Percentiles rank a stretch among this genome's conserved stretches.
These are phyloP conservation scores for Jatropha podagrica DNA, from an alignment of 441 rosid genomes.

Conservation along the genomic window DNA sequence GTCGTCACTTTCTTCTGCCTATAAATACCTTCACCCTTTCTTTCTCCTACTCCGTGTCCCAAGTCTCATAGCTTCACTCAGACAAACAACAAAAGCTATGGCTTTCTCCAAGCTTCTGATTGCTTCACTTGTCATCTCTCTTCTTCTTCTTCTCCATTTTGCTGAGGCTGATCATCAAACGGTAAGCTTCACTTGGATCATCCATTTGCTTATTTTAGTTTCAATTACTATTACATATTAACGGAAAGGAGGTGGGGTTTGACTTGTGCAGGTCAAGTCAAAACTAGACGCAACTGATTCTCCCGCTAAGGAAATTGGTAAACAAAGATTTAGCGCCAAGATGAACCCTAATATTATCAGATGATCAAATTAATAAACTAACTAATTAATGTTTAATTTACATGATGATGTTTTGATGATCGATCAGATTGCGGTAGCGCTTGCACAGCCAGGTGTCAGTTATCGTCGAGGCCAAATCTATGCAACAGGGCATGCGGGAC, in stretches of 20 bases:
- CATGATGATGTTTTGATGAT: background rate
- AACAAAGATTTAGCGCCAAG: too few species aligned
- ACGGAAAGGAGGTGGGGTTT: background rate
- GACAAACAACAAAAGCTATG: constrained; percentile 30
- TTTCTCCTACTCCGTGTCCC: background rate
- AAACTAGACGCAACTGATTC: background rate
- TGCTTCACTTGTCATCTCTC: constrained; percentile 54
- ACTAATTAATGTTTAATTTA: background rate
- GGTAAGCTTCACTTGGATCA: constrained; percentile 21
- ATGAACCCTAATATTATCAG: background rate
- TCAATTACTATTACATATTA: background rate
- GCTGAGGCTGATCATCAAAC: constrained; percentile 41
- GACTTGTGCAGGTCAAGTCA: constrained; percentile 21
- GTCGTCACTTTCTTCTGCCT: background rate
- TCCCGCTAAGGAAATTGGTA: constrained; percentile 30
- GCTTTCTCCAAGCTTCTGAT: constrained; percentile 44
- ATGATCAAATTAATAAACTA: background rate
- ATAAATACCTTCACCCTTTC: constrained; percentile 24
- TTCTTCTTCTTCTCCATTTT: constrained; percentile 45
- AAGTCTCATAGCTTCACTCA: background rate
- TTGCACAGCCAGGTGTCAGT: constrained; percentile 51
- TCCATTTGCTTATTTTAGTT: background rate
- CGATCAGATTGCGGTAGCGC: constrained; percentile 49
- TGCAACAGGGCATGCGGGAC: constrained; percentile 72
- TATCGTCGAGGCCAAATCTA: constrained; percentile 46